Percentiles rank a stretch among this genome's conserved stretches.
These are phyloP conservation scores for Hylodesmum podocarpum DNA, from an alignment of 306 rosid genomes.

Conservation along the genomic window DNA sequence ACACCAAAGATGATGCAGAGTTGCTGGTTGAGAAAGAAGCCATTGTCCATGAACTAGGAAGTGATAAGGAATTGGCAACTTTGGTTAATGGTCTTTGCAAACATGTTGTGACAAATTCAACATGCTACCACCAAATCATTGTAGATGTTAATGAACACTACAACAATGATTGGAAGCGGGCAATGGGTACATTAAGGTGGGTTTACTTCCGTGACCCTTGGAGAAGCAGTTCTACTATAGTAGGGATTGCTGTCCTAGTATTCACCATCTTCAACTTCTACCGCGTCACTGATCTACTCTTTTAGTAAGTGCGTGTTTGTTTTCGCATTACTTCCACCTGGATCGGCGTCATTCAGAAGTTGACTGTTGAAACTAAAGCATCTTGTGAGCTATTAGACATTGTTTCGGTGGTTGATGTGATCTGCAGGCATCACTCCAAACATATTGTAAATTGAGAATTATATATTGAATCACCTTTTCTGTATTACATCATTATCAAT, in stretches of 20 bases:
- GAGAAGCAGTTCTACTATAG: constrained; percentile 53
- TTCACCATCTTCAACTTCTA: constrained; percentile 37
- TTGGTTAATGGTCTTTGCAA: constrained; percentile 42
- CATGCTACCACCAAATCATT: constrained; percentile 28
- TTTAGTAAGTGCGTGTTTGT: too few species aligned
- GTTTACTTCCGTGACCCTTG: constrained; percentile 59
- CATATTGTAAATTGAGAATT: not conserved
- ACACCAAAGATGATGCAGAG: constrained; percentile 51
- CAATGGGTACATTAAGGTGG: constrained; percentile 40
- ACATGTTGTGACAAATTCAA: constrained; percentile 34
- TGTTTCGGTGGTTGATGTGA: too few species aligned
- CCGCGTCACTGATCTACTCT: constrained; percentile 7
- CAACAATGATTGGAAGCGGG: constrained; percentile 39
- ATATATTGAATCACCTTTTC: not conserved
- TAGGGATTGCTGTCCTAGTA: constrained; percentile 39
- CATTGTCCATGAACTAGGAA: constrained; percentile 42
- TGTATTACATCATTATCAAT: not conserved
- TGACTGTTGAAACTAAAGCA: too few species aligned
- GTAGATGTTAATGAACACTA: constrained; percentile 37
- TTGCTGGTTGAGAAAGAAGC: constrained; percentile 43
- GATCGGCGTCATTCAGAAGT: too few species aligned
- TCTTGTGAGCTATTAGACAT: too few species aligned
- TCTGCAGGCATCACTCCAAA: too few species aligned
- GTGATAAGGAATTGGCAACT: constrained; percentile 39
- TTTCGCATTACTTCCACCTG: too few species aligned